A percentile compares a stretch with the other conserved stretches of the same genome.
These are phyloP conservation scores for Chlorella sp. DNA, from an alignment of 139 green algal genomes.

Conservation along the genomic window DNA sequence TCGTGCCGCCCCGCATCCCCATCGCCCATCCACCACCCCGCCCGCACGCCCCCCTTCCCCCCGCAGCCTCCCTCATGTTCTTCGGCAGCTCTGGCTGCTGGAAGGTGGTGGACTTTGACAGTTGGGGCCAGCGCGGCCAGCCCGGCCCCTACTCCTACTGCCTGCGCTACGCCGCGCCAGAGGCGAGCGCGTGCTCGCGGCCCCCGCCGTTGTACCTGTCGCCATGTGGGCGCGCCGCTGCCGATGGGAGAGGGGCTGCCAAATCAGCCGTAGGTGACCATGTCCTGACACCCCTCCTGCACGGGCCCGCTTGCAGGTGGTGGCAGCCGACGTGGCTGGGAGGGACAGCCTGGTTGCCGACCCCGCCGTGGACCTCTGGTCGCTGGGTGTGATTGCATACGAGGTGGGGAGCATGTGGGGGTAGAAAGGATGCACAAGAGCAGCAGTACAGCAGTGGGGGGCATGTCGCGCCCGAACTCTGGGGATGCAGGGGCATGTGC, in stretches of 20 bases:
- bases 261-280: not conserved
- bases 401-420: not conserved
- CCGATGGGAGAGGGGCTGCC: not conserved
- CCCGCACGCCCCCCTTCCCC: not conserved
- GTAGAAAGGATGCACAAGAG: not conserved
- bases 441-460: not conserved
- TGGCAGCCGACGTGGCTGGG: conserved; percentile 10
- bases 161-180: conserved; percentile 25
- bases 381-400: conserved; percentile 19
- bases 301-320: not conserved
- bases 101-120: conserved; percentile 39
- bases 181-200: not conserved
- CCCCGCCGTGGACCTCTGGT: conserved; percentile 18
- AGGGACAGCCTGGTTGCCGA: conserved; percentile 7
- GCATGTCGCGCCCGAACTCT: too few relatives aligned
- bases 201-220: not conserved
- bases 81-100: not conserved
- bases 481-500: not conserved
- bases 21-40: not conserved
- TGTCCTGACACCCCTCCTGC: not conserved
- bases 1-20: not conserved
- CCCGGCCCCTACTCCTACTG: conserved; percentile 3
- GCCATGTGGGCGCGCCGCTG: not conserved
- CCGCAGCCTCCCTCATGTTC: not conserved
- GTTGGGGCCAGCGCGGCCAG: conserved; percentile 16